Conservation (phyloP, 1,284 basidiomycete species). For the Heterobasidion annosum region DNA sequence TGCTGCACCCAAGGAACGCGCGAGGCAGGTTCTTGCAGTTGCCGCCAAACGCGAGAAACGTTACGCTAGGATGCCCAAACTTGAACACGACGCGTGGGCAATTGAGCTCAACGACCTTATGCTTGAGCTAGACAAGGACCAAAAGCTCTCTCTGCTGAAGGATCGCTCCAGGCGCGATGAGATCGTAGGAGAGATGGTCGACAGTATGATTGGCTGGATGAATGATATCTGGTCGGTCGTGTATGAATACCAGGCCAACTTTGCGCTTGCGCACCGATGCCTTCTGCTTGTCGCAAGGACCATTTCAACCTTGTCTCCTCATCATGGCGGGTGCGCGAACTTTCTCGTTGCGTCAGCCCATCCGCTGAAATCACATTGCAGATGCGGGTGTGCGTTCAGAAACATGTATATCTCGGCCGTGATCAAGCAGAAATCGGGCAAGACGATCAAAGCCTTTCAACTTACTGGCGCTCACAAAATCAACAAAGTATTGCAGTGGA, state of each 20-base stretch:
- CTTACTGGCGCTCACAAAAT: slow-evolving; percentile 41
- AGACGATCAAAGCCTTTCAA: slow-evolving; percentile 37
- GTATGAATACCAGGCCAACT: slow-evolving; percentile 47
- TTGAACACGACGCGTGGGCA: slow-evolving; percentile 44
- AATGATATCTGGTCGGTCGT: slow-evolving; percentile 50
- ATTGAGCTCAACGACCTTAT: slow-evolving; percentile 41
- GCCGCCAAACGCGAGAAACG: slow-evolving; percentile 25
- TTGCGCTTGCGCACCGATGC: slow-evolving; percentile 41
- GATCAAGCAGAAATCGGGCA: slow-evolving; percentile 32
- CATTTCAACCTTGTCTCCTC: slow-evolving; percentile 32
- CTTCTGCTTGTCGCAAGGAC: slow-evolving; percentile 40
- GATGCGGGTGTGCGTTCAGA: slow-evolving; percentile 38
- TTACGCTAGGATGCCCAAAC: slow-evolving; percentile 30
- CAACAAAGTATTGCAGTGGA: slow-evolving; percentile 44
- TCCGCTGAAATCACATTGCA: slow-evolving; percentile 11
- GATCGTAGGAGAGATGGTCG: slow-evolving; percentile 42
- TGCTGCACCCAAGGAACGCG: slow-evolving; percentile 10
- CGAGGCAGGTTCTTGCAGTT: slow-evolving; percentile 13
- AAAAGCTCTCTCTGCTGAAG: slow-evolving; percentile 39
- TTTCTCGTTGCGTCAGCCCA: background rate
- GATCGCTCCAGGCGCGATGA: slow-evolving; percentile 44
- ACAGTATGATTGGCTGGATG: slow-evolving; percentile 46
- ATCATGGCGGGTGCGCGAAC: slow-evolving; percentile 33
- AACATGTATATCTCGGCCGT: slow-evolving; percentile 36
- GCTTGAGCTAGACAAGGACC: slow-evolving; percentile 39